These are phyloP conservation scores for Penicillium atrosanguineum DNA, from an alignment of 495 filamentous ascomycete species.

Conservation along the genomic window DNA sequence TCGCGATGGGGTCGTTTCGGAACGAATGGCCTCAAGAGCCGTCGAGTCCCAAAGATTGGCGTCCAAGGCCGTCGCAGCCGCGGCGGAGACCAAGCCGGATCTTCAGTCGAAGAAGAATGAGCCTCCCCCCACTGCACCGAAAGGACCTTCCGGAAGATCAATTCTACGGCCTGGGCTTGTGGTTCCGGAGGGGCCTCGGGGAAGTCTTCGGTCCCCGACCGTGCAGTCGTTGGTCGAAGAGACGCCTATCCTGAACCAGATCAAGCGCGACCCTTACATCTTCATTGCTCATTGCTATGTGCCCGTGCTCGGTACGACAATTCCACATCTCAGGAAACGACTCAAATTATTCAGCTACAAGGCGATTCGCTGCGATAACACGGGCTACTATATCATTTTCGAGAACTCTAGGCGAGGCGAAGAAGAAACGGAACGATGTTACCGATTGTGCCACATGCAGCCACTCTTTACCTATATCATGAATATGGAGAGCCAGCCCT, in stretches of 20 bases:
- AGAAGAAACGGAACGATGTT: conserved; percentile 75
- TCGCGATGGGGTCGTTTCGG: conserved; percentile 77
- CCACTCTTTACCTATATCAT: conserved; percentile 89
- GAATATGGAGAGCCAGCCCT: conserved; percentile 80
- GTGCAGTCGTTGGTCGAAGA: conserved; percentile 54
- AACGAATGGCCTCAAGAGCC: conserved; percentile 65
- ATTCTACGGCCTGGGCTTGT: conserved; percentile 32
- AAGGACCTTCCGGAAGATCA: conserved; percentile 74
- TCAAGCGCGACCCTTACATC: conserved; percentile 86
- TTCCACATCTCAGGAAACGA: conserved; percentile 82
- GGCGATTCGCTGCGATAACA: conserved; percentile 74
- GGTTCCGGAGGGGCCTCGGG: conserved; percentile 50
- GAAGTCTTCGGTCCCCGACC: conserved; percentile 39
- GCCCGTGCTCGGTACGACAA: conserved; percentile 78
- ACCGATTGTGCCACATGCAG: conserved; percentile 65
- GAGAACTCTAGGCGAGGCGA: conserved; percentile 71
- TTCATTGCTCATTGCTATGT: conserved; percentile 84
- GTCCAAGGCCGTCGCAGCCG: conserved; percentile 25
- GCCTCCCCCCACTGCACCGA: conserved; percentile 78
- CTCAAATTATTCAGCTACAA: conserved; percentile 74
- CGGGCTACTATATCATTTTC: conserved; percentile 90
- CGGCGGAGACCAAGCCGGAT: conserved; percentile 29
- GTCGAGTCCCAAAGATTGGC: conserved; percentile 63
- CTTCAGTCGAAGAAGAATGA: conserved; percentile 46
- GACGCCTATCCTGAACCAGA: conserved; percentile 58